phyloP scores from a whole-genome alignment of 225 moss, liverwort and hornwort genomes.

The Sphagnum contortum region DNA sequence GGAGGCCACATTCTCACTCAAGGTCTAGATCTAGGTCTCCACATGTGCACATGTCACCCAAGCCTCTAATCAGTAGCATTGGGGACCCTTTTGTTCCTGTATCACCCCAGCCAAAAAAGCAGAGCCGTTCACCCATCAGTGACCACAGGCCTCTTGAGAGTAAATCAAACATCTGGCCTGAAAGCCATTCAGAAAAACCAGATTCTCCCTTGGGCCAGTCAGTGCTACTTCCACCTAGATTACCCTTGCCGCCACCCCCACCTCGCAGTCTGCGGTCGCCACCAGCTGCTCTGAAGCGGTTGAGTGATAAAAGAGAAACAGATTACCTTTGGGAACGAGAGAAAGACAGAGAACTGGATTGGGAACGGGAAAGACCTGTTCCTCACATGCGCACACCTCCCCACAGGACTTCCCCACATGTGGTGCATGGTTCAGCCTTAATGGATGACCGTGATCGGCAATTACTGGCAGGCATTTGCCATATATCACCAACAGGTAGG shows the following conservation, averaged over 20 bases:
- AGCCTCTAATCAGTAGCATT: constrained; percentile 31
- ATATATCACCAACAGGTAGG: constrained; percentile 30
- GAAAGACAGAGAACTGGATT: constrained; percentile 55
- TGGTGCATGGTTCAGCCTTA: constrained; percentile 92
- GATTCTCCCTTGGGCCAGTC: constrained; percentile 38
- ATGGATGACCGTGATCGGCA: constrained; percentile 92
- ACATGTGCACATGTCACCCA: constrained; percentile 43
- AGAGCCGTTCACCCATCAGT: constrained; percentile 25
- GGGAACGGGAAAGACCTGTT: constrained; percentile 46
- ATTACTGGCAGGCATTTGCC: constrained; percentile 76
- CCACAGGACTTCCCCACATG: constrained; percentile 86
- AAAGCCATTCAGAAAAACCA: constrained; percentile 16
- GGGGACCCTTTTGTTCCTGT: constrained; percentile 24
- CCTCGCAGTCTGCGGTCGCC: constrained; percentile 84
- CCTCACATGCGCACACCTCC: constrained; percentile 73
- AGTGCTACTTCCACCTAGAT: constrained; percentile 71
- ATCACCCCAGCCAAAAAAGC: constrained; percentile 34
- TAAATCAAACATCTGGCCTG: constrained; percentile 15
- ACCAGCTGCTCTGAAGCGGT: constrained; percentile 83
- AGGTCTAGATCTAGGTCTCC: constrained; percentile 57
- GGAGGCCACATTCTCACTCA: constrained; percentile 38
- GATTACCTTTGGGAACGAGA: constrained; percentile 48
- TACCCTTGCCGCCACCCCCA: constrained; percentile 85
- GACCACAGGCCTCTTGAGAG: constrained; percentile 14
- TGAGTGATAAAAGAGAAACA: constrained; percentile 53